Conservation (phyloP, 2,329 filamentous ascomycete species). For the Ploettnerulaceae sp. region DNA sequence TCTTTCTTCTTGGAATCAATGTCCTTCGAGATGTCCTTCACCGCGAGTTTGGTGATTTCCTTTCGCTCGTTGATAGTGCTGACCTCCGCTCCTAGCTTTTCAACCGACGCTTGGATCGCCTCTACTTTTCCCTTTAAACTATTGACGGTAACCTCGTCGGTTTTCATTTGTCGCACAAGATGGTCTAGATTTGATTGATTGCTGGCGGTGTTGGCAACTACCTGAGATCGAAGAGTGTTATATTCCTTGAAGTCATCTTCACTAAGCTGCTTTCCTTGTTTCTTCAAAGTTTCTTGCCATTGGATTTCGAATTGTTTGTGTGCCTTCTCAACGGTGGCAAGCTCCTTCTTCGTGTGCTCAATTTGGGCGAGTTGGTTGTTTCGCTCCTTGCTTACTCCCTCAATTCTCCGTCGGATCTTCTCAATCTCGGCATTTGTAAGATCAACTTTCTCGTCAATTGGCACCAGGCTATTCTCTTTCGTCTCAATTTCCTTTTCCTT, state of each 20-base stretch:
- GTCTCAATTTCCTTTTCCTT: slow-evolving; percentile 88
- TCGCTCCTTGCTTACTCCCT: slow-evolving; percentile 69
- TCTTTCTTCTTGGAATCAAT: slow-evolving; percentile 87
- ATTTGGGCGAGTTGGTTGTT: slow-evolving; percentile 65
- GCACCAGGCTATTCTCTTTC: slow-evolving; percentile 77
- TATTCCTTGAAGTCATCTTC: slow-evolving; percentile 87
- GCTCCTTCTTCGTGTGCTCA: slow-evolving; percentile 71
- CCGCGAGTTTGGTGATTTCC: slow-evolving; percentile 53
- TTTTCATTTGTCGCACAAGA: slow-evolving; percentile 82
- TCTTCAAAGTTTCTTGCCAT: slow-evolving; percentile 77
- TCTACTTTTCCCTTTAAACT: slow-evolving; percentile 87
- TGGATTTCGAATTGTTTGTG: slow-evolving; percentile 84
- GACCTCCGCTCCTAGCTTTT: slow-evolving; percentile 70
- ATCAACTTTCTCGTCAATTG: slow-evolving; percentile 86
- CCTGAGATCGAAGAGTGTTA: slow-evolving; percentile 75
- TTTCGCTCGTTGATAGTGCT: slow-evolving; percentile 64
- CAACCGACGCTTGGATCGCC: slow-evolving; percentile 64
- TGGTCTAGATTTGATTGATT: slow-evolving; percentile 82
- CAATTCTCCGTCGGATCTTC: slow-evolving; percentile 61
- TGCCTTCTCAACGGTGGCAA: slow-evolving; percentile 82
- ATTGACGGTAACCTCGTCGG: slow-evolving; percentile 84
- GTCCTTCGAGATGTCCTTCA: slow-evolving; percentile 68
- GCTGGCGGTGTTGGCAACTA: slow-evolving; percentile 73
- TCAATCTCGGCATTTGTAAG: slow-evolving; percentile 69
- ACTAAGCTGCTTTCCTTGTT: slow-evolving; percentile 80